A percentile compares a stretch with the other conserved stretches of the same genome.
Evolutionary conservation across 768 basidiomycete species (phyloP).

Genomic region (Suillus weaverae): DNA sequence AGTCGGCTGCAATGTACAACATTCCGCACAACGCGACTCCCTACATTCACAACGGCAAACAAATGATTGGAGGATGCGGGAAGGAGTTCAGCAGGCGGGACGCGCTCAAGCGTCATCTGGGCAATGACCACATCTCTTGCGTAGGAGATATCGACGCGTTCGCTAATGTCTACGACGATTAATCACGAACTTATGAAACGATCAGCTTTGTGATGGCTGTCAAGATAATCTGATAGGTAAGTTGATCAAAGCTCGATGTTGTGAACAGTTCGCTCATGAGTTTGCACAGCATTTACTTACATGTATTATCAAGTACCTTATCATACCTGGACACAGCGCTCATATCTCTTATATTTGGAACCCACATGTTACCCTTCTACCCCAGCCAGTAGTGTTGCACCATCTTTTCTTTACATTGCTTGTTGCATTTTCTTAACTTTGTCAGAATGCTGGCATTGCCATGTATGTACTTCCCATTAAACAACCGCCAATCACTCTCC

Average conservation of each 20-base stretch:
- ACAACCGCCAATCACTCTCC: neutral
- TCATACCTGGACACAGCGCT: neutral
- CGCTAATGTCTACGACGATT: conserved; percentile 27
- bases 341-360: conserved; percentile 1
- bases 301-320: conserved; percentile 3
- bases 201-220: neutral
- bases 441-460: neutral
- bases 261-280: neutral
- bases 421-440: neutral
- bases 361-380: neutral
- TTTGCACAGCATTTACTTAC: neutral
- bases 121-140: conserved; percentile 36
- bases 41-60: conserved; percentile 28
- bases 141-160: conserved; percentile 33
- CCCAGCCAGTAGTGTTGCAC: neutral
- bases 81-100: conserved; percentile 39
- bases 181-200: neutral
- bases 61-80: conserved; percentile 39
- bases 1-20: conserved; percentile 23
- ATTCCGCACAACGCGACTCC: conserved; percentile 24
- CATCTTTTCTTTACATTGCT: neutral
- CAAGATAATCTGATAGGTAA: neutral
- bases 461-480: neutral
- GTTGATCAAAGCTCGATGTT: neutral
- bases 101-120: conserved; percentile 41